Conservation (phyloP, 2,329 filamentous ascomycete species). For the Phoma herbarum region DNA sequence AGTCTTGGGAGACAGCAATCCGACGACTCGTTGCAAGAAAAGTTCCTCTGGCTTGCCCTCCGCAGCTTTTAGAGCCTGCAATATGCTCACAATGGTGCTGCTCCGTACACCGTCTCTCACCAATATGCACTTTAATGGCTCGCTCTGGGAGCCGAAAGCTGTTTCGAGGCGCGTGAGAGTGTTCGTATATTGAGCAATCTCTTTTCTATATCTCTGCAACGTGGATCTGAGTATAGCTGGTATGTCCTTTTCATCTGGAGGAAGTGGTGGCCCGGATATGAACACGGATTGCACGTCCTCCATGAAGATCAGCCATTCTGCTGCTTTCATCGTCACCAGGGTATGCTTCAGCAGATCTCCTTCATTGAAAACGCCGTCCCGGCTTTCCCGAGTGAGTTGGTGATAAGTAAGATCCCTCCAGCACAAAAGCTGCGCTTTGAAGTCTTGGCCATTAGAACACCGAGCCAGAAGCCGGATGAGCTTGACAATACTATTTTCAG, state of each 20-base stretch:
- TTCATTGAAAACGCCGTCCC: background rate
- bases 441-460: conserved; percentile 1
- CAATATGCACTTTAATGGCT: conserved; percentile 30
- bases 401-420: conserved; percentile 36
- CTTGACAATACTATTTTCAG: conserved; percentile 25
- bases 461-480: conserved; percentile 29
- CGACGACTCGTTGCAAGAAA: conserved; percentile 33
- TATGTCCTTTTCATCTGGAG: conserved; percentile 12
- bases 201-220: conserved; percentile 3
- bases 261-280: background rate
- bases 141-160: conserved; percentile 6
- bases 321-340: conserved; percentile 27
- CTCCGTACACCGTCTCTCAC: conserved; percentile 20
- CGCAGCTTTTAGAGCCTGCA: conserved; percentile 25
- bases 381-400: conserved; percentile 23
- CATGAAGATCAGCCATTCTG: conserved; percentile 37
- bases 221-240: conserved; percentile 22
- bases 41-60: conserved; percentile 25
- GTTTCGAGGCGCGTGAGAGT: conserved; percentile 35
- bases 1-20: conserved; percentile 17
- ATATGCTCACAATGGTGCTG: conserved; percentile 24
- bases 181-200: conserved; percentile 4
- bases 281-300: conserved; percentile 32
- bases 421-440: conserved; percentile 22
- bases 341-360: conserved; percentile 26